Evolutionary conservation across 768 basidiomycete genomes (phyloP).

Genomic region (Auriculariales sp.): DNA sequence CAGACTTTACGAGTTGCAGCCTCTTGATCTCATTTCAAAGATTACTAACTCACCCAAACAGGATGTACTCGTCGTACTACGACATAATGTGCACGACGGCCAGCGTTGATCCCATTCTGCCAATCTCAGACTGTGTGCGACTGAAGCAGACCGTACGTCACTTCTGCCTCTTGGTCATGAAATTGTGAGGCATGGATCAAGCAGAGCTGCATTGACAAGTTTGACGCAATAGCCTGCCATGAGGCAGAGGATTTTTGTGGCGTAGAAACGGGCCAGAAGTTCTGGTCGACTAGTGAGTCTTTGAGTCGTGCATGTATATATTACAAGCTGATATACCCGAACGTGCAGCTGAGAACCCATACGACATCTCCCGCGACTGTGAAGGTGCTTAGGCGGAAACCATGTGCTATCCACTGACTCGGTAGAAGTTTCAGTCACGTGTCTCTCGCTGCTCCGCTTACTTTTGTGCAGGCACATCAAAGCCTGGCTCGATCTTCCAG

Average conservation of each 20-base stretch:
- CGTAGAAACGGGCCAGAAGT: too few relatives aligned
- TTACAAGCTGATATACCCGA: conserved; percentile 6
- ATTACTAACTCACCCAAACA: conserved; percentile 5
- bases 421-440: too few relatives aligned
- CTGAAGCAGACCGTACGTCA: too few relatives aligned
- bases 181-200: conserved; percentile 27
- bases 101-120: too few relatives aligned
- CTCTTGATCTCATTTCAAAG: neutral
- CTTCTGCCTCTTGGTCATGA: too few relatives aligned
- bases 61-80: conserved; percentile 26
- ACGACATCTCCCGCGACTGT: conserved; percentile 55
- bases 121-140: too few relatives aligned
- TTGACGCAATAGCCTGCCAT: conserved; percentile 28
- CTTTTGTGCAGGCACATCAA: conserved; percentile 39
- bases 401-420: conserved; percentile 55
- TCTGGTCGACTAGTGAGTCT: too few relatives aligned
- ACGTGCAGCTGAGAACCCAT: conserved; percentile 33
- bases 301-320: too few relatives aligned
- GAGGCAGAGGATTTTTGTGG: conserved; percentile 28
- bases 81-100: conserved; percentile 43
- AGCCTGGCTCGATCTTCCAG: conserved; percentile 45
- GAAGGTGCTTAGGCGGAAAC: conserved; percentile 28
- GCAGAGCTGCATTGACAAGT: conserved; percentile 25
- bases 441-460: neutral
- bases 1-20: conserved; percentile 3